Base-by-base conservation (phyloP, 2,329 filamentous ascomycete species). In the Reticulascus tulasneorum region DNA sequence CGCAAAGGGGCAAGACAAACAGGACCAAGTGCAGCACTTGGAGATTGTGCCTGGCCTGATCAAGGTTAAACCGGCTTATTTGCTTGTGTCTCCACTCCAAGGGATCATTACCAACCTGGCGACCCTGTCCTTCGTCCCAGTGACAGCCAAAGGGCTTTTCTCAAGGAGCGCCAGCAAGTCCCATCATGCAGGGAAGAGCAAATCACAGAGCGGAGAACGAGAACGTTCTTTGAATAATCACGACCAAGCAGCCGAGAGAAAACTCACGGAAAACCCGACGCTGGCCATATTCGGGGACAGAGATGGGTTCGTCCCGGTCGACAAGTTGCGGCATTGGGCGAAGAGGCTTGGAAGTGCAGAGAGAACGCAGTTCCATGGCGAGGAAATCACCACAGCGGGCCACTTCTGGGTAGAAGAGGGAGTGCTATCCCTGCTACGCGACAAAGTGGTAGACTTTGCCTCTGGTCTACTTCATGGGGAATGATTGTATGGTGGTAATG, bases 201-300 rank as follows among this genome's bases (percentile, higher is more conserved):
- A n/a, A n/a, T n/a, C n/a, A n/a, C n/a, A n/a, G n/a, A n/a, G n/a
- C n/a, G n/a, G n/a, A n/a, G n/a, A n/a, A n/a, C n/a, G n/a, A n/a
- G n/a, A n/a, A n/a, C n/a, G n/a, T n/a, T n/a, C n/a, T n/a, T n/a
- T n/a, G n/a, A 20, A 9, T 10, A 29, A 42, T 9, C 29, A 36
- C 16, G 30, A 31, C 12, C 40, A 29, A 16, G 23, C 35, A 29
- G 66, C 68, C 2, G 75, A 81, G 37, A 59, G 63, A 33, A 79
- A 84, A 50, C 63, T 86, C 31, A 60, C 76, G 2, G 56, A 61
- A 3, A 71, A 81, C 49, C 69, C 71, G 1, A 83, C 83, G 0
- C 56, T 95, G 22, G 80, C 78, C 1, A 59, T 94, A 0, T 94
- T 82, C 52, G 91, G 90, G 2, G 77, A 82, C 33, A 67, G 74